Percentiles rank a stretch among this genome's conserved stretches.
These are phyloP conservation scores for Acacia confusa DNA, from an alignment of 306 rosid species.

Conservation along the genomic window DNA sequence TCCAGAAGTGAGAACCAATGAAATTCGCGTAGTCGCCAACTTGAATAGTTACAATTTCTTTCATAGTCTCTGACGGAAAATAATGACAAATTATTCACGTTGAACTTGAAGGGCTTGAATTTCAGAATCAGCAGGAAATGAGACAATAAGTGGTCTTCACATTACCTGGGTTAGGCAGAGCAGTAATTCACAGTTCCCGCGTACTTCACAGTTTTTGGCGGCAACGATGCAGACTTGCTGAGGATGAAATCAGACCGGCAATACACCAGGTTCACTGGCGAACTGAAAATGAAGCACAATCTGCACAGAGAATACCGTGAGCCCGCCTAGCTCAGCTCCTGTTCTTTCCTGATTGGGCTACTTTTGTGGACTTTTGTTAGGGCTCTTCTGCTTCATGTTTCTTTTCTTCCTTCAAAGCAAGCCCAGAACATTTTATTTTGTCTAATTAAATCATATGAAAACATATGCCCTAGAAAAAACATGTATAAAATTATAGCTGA, in stretches of 20 bases:
- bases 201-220: conserved; percentile 22
- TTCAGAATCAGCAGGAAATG: not conserved
- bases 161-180: conserved; percentile 9
- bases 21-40: conserved; percentile 83
- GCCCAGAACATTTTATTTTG: not conserved
- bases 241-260: not conserved
- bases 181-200: not conserved
- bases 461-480: too few relatives aligned
- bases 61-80: conserved; percentile 50
- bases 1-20: conserved; percentile 95
- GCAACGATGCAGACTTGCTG: not conserved
- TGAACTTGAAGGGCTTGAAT: not conserved
- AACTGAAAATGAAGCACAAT: not conserved
- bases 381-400: not conserved
- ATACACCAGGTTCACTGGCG: not conserved
- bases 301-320: not conserved
- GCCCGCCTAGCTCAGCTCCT: not conserved
- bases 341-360: not conserved
- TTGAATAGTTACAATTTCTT: conserved; percentile 81
- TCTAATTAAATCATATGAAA: too few relatives aligned
- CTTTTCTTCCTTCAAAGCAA: not conserved
- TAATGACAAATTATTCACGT: not conserved
- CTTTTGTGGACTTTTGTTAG: not conserved
- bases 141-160: not conserved
- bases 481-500: too few relatives aligned